Conservation (phyloP, 305 asterid species). For the Lippia alba region DNA sequence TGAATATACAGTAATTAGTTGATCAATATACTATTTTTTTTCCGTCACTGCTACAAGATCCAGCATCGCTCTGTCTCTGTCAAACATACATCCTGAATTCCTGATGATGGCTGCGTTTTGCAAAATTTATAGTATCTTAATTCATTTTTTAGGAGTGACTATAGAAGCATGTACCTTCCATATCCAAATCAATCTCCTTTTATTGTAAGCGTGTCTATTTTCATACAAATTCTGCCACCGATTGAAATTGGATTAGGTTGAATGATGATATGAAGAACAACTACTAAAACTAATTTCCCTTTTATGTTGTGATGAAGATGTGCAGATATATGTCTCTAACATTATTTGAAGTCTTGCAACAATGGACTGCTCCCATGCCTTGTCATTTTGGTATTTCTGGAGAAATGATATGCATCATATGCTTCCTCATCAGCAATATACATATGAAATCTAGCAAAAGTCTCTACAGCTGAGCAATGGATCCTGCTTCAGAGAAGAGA, state of each 20-base stretch:
- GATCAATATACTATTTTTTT: no score
- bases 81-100: neutral
- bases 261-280: neutral
- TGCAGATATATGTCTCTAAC: neutral
- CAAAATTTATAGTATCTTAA: neutral
- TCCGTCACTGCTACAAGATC: neutral
- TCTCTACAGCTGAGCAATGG: neutral
- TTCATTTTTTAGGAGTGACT: neutral
- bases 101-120: neutral
- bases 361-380: neutral
- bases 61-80: slow-evolving; percentile 12
- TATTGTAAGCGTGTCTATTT: neutral
- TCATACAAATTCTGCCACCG: neutral
- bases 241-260: neutral
- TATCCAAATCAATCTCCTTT: neutral
- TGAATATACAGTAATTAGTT: no score
- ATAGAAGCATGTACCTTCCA: no score
- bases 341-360: neutral
- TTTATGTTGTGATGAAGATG: neutral
- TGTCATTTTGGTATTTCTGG: slow-evolving; percentile 19
- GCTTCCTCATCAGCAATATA: neutral
- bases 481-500: no score
- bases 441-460: neutral
- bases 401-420: neutral
- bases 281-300: neutral